A percentile compares a stretch with the other conserved stretches of the same genome.
Evolutionary conservation across 177 flowering plant species (phyloP).

Genomic region (Tripterygium wilfordii): DNA sequence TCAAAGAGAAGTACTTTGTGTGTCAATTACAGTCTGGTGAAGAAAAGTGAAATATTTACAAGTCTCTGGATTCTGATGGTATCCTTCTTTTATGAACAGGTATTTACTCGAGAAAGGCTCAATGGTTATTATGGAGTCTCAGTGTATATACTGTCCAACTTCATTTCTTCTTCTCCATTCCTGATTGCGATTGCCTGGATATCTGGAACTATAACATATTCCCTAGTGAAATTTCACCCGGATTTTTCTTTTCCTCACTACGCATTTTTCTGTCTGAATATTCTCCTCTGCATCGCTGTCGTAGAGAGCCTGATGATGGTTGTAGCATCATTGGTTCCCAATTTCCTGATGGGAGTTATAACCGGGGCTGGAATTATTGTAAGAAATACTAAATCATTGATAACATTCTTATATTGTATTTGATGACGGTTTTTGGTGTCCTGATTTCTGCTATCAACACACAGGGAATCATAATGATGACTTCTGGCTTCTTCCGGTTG

Average conservation of each 20-base stretch:
- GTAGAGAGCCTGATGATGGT: conserved; percentile 47
- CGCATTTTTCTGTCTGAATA: conserved; percentile 29
- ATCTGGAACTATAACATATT: conserved; percentile 44
- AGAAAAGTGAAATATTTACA: too few species aligned
- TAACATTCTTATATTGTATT: not conserved
- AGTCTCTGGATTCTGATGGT: not conserved
- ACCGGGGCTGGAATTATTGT: conserved; percentile 57
- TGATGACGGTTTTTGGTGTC: not conserved
- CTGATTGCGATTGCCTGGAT: conserved; percentile 35
- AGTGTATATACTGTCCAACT: conserved; percentile 62
- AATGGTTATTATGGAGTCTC: conserved; percentile 67
- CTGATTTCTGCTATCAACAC: not conserved
- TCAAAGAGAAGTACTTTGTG: not conserved
- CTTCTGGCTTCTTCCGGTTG: conserved; percentile 57
- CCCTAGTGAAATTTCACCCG: conserved; percentile 48
- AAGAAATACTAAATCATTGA: conserved; percentile 14
- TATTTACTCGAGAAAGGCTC: conserved; percentile 50
- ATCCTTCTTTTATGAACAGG: conserved; percentile 28
- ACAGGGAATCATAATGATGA: conserved; percentile 62
- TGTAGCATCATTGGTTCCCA: conserved; percentile 44
- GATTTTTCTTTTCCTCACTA: conserved; percentile 33
- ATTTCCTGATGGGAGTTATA: conserved; percentile 49
- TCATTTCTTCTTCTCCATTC: conserved; percentile 71
- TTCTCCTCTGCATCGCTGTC: conserved; percentile 23
- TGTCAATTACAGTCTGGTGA: too few species aligned